Evolutionary conservation across 768 basidiomycete genomes (phyloP).

Genomic region (Mycena venus): DNA sequence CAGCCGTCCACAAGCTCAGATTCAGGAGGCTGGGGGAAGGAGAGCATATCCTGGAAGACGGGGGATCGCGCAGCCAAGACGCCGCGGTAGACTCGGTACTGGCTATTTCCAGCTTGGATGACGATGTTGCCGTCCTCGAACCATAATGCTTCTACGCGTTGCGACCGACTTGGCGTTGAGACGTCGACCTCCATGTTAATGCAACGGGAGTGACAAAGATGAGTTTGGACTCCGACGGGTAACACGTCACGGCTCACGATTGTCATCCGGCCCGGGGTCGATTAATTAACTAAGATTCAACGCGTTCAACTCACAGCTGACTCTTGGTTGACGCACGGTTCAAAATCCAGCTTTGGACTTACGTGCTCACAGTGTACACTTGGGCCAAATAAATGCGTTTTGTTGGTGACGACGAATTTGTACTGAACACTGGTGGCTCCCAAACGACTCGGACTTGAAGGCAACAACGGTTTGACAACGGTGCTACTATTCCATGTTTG

Average conservation of each 20-base stretch:
- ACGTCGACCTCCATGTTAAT: background rate
- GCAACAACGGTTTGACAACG: no score
- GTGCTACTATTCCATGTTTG: no score
- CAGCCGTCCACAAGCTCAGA: conserved; percentile 1
- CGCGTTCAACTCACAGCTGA: no score
- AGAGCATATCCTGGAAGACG: background rate
- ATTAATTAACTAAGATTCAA: no score
- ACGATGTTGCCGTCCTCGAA: background rate
- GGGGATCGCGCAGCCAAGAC: background rate
- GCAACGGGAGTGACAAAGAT: background rate
- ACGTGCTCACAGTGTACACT: no score
- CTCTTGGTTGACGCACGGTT: no score
- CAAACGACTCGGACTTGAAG: no score
- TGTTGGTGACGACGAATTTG: no score
- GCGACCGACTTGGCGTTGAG: background rate
- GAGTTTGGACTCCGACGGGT: conserved; percentile 6
- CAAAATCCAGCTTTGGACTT: no score
- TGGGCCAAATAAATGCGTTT: no score
- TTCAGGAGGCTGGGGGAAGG: background rate
- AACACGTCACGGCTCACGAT: background rate
- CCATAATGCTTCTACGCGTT: background rate
- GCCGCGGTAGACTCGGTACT: background rate
- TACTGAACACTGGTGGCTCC: no score
- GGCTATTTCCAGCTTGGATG: background rate
- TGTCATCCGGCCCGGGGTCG: no score